These are phyloP conservation scores for Pulveroboletus sp. DNA, from an alignment of 768 basidiomycete genomes.

Conservation along the genomic window DNA sequence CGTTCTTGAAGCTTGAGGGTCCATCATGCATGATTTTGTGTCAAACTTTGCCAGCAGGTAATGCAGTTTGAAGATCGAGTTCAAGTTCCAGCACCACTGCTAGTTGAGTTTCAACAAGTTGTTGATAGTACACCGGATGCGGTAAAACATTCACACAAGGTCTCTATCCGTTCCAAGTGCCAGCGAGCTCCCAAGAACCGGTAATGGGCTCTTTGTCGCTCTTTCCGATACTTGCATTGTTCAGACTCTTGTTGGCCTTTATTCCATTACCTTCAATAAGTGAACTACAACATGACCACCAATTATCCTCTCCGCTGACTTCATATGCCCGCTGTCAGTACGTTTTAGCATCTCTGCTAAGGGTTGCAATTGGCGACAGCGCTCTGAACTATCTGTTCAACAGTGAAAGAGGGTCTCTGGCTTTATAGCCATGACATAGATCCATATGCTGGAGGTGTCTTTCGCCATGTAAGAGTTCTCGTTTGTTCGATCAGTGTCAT, in stretches of 20 bases:
- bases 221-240: slow-evolving; percentile 43
- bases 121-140: no score
- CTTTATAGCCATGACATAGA: slow-evolving; percentile 74
- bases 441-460: slow-evolving; percentile 84
- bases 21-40: no score
- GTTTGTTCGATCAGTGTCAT: background rate
- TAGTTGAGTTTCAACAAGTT: no score
- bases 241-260: slow-evolving; percentile 52
- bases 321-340: slow-evolving; percentile 72
- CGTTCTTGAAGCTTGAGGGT: no score
- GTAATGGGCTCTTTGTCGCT: slow-evolving; percentile 15
- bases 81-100: no score
- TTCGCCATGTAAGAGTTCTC: slow-evolving; percentile 68
- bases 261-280: slow-evolving; percentile 42
- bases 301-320: slow-evolving; percentile 79
- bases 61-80: no score
- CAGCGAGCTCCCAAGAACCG: no score
- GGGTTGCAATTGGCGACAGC: background rate
- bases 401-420: slow-evolving; percentile 90
- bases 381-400: slow-evolving; percentile 4
- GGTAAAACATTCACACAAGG: no score
- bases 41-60: no score
- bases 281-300: slow-evolving; percentile 63
- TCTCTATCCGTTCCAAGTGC: background rate
- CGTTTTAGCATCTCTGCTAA: background rate